A percentile compares a stretch with the other conserved stretches of the same genome.
These are phyloP conservation scores for Metschnikowia baotianmanensis DNA, from an alignment of 805 yeast genomes.

Conservation along the genomic window DNA sequence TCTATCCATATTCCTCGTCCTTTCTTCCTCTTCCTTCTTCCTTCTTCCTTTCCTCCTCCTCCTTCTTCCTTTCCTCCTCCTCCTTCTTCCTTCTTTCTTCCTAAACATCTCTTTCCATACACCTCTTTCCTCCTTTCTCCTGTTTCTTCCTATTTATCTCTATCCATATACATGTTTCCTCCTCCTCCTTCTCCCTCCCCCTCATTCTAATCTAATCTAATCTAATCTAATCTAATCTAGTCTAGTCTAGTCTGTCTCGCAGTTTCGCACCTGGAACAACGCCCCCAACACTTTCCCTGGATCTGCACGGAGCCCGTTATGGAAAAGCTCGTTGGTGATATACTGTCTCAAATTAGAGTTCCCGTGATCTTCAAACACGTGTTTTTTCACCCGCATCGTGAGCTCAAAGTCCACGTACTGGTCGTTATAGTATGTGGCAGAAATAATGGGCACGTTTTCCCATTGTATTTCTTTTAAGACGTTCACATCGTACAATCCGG, in stretches of 20 bases:
- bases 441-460: constrained; percentile 44
- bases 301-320: constrained; percentile 47
- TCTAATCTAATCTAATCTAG: neutral
- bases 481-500: constrained; percentile 33
- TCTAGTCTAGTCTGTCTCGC: constrained; percentile 34
- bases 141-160: no score
- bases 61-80: no score
- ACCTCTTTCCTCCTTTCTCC: no score
- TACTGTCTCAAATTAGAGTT: constrained; percentile 37
- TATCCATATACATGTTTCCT: neutral
- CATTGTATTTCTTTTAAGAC: constrained; percentile 29
- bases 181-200: neutral
- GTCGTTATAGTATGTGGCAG: constrained; percentile 48
- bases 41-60: no score
- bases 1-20: no score
- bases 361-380: constrained; percentile 27
- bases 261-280: constrained; percentile 39
- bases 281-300: constrained; percentile 39
- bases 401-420: constrained; percentile 51
- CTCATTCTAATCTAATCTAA: no score
- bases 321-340: constrained; percentile 50
- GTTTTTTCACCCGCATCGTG: constrained; percentile 34
- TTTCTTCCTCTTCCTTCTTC: no score
- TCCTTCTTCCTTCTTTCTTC: no score
- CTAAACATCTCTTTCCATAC: no score